These are phyloP conservation scores for Coprinopsis marcescibilis DNA, from an alignment of 768 basidiomycete species.

Conservation along the genomic window DNA sequence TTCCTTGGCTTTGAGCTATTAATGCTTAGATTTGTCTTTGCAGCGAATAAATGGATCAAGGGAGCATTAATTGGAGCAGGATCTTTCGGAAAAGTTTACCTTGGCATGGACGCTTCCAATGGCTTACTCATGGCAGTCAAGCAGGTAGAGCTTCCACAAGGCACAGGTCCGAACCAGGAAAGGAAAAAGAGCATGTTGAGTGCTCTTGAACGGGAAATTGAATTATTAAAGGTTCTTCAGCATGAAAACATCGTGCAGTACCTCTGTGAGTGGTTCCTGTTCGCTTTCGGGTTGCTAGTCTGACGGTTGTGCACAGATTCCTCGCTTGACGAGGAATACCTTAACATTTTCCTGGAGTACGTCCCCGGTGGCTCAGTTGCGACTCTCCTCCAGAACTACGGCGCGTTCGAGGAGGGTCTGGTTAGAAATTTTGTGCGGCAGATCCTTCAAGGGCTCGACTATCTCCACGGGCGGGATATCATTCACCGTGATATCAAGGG, in stretches of 20 bases:
- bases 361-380: constrained; percentile 95
- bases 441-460: constrained; percentile 82
- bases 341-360: constrained; percentile 97
- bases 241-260: constrained; percentile 98
- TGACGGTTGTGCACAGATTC: constrained; percentile 56
- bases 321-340: constrained; percentile 80
- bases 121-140: constrained; percentile 96
- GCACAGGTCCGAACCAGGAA: constrained; percentile 81
- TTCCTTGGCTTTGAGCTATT: neutral
- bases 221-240: constrained; percentile 85
- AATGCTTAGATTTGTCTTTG: constrained; percentile 13
- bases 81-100: constrained; percentile 92
- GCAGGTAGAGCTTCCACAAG: constrained; percentile 88
- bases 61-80: constrained; percentile 93
- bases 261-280: constrained; percentile 58
- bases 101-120: constrained; percentile 89
- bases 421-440: constrained; percentile 92
- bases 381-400: constrained; percentile 82
- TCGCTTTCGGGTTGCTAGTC: neutral
- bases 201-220: constrained; percentile 90
- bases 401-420: constrained; percentile 89
- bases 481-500: constrained; percentile 99
- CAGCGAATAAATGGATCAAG: constrained; percentile 94
- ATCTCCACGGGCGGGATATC: constrained; percentile 89
- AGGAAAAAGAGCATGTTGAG: constrained; percentile 91